Evolutionary conservation across 305 asterid species (phyloP).

Genomic region (Solanum hybrid): DNA sequence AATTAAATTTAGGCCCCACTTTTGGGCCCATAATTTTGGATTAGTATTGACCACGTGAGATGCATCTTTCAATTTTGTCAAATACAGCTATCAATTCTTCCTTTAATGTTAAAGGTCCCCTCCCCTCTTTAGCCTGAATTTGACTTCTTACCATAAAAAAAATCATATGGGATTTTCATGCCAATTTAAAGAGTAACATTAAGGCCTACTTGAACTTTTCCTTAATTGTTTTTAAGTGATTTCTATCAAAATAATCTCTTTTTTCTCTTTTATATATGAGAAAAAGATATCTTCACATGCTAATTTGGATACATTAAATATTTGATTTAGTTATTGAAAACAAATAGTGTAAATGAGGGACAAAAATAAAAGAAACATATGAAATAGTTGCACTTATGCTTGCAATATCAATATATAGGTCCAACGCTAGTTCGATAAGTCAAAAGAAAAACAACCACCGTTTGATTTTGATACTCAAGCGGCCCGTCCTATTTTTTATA

Average conservation of each 20-base stretch:
- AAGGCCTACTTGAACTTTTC: neutral
- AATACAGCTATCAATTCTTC: neutral
- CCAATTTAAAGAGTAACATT: conserved; percentile 1
- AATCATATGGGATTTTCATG: neutral
- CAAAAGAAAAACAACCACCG: too few relatives aligned
- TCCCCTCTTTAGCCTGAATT: neutral
- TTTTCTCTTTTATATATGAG: neutral
- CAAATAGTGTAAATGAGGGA: neutral
- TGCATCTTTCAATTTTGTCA: neutral
- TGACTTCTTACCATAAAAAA: conserved; percentile 1
- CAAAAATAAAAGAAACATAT: too few relatives aligned
- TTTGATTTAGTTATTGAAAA: neutral
- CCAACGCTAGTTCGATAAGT: neutral
- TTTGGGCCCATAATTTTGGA: neutral
- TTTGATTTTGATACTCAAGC: neutral
- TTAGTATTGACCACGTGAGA: neutral
- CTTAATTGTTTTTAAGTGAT: neutral
- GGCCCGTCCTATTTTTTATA: too few relatives aligned
- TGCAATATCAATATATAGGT: neutral
- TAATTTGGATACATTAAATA: neutral
- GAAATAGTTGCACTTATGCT: neutral
- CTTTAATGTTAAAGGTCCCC: neutral
- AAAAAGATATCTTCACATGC: neutral
- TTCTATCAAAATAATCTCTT: neutral
- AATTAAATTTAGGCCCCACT: neutral